These are phyloP conservation scores for Syzygium malaccense DNA, from an alignment of 441 rosid species.

Conservation along the genomic window DNA sequence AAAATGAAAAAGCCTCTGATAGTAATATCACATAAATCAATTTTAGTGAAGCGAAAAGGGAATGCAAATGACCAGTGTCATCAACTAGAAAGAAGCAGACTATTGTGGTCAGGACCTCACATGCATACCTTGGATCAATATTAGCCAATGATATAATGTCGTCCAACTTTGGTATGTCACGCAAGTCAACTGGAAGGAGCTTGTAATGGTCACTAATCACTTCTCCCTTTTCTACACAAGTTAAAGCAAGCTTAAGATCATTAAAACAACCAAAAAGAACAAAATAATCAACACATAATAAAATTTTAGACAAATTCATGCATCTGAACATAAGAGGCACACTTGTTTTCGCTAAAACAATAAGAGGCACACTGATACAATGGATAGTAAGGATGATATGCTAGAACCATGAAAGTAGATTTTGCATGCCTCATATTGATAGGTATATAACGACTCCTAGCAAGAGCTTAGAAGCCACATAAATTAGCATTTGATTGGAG, in stretches of 20 bases:
- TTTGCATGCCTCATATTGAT: not conserved
- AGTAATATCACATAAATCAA: not conserved
- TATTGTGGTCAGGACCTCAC: not conserved
- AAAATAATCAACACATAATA: not conserved
- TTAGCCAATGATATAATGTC: constrained; percentile 61
- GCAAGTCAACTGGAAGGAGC: constrained; percentile 84
- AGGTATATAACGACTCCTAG: not conserved
- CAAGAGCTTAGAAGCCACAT: not conserved
- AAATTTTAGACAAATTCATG: not conserved
- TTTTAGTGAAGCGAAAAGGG: not conserved
- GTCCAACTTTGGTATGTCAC: constrained; percentile 60
- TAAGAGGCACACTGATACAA: not conserved
- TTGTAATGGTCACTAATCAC: constrained; percentile 83
- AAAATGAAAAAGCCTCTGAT: not conserved
- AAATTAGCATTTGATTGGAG: not conserved
- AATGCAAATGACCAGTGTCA: not conserved
- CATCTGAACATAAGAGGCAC: not conserved
- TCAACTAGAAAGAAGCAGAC: not conserved
- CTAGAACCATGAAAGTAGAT: not conserved
- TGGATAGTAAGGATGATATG: not conserved
- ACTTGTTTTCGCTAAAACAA: not conserved
- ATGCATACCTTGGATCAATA: constrained; percentile 75
- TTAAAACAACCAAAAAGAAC: not conserved
- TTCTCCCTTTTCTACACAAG: constrained; percentile 72
- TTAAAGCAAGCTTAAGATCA: constrained; percentile 3